Percentiles rank a stretch among this genome's conserved stretches.
Conservation (phyloP, 129 eudicot genomes). For the Apium graveolens region DNA sequence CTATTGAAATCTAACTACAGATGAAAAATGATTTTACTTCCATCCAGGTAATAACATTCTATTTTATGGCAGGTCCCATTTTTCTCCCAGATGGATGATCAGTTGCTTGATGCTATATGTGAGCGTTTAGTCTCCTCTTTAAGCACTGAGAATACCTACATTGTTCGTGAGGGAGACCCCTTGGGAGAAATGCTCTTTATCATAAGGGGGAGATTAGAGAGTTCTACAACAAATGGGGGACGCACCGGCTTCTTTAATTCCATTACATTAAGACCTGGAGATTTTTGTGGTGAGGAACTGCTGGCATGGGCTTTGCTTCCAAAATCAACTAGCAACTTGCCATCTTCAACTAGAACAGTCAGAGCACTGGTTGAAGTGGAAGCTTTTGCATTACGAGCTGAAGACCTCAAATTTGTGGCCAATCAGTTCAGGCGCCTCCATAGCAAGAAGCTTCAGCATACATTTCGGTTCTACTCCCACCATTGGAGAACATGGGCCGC, state of each 20-base stretch:
- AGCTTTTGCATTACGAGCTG: constrained; percentile 89
- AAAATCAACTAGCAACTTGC: constrained; percentile 72
- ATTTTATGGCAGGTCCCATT: constrained; percentile 62
- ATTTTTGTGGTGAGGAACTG: constrained; percentile 92
- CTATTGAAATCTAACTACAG: not conserved
- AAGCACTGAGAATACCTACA: constrained; percentile 85
- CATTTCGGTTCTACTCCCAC: constrained; percentile 87
- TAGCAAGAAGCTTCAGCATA: constrained; percentile 93
- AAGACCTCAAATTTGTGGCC: constrained; percentile 88
- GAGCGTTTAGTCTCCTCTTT: constrained; percentile 84
- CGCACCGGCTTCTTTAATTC: constrained; percentile 91
- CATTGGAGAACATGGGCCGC: constrained; percentile 99
- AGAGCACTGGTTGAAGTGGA: constrained; percentile 85
- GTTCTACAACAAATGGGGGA: constrained; percentile 96
- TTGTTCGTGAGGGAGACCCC: constrained; percentile 97
- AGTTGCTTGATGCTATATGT: constrained; percentile 92
- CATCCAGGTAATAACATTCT: not conserved
- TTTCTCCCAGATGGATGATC: constrained; percentile 98
- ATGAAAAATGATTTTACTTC: not conserved
- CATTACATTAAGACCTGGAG: constrained; percentile 73
- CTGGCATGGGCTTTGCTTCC: constrained; percentile 98
- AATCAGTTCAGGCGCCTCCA: constrained; percentile 88
- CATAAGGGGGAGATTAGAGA: constrained; percentile 80
- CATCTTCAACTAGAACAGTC: constrained; percentile 92
- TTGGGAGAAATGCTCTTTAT: constrained; percentile 92